These are phyloP conservation scores for Plantago major DNA, from an alignment of 257 asterid species.

Conservation along the genomic window DNA sequence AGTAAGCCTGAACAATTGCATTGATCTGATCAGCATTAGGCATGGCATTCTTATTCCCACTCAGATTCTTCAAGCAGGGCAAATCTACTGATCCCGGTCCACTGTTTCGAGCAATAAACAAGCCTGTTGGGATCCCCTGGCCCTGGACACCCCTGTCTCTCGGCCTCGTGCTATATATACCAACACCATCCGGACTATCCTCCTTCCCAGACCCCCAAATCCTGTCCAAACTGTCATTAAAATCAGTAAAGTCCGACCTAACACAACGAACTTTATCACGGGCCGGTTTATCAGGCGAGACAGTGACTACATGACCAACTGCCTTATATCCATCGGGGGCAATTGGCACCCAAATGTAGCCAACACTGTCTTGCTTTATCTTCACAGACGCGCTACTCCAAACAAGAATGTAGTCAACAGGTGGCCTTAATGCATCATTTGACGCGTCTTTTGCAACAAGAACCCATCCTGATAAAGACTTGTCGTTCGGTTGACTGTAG, in stretches of 20 bases:
- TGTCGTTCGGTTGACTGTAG: slow-evolving; percentile 67
- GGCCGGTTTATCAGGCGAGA: slow-evolving; percentile 42
- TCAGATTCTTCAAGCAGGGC: slow-evolving; percentile 47
- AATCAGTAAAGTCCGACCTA: slow-evolving; percentile 37
- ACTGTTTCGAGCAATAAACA: slow-evolving; percentile 39
- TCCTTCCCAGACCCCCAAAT: slow-evolving; percentile 47
- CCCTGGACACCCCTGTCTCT: slow-evolving; percentile 41
- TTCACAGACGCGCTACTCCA: slow-evolving; percentile 47
- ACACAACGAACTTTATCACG: slow-evolving; percentile 42
- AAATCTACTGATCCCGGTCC: slow-evolving; percentile 23
- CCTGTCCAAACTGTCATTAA: slow-evolving; percentile 29
- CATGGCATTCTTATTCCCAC: slow-evolving; percentile 33
- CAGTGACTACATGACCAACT: slow-evolving; percentile 46
- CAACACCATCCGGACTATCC: slow-evolving; percentile 20
- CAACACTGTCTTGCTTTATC: slow-evolving; percentile 38
- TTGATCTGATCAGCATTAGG: slow-evolving; percentile 54
- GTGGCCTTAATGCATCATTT: slow-evolving; percentile 33
- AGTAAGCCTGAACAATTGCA: slow-evolving; percentile 42
- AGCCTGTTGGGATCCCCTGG: slow-evolving; percentile 47
- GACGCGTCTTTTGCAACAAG: slow-evolving; percentile 57
- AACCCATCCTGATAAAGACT: slow-evolving; percentile 56
- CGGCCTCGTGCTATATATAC: slow-evolving; percentile 42
- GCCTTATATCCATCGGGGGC: slow-evolving; percentile 52
- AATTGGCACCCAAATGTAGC: slow-evolving; percentile 50
- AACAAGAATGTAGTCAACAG: slow-evolving; percentile 50